Evolutionary conservation across 2,329 filamentous ascomycete genomes (phyloP).

Genomic region (Ustulina deusta): DNA sequence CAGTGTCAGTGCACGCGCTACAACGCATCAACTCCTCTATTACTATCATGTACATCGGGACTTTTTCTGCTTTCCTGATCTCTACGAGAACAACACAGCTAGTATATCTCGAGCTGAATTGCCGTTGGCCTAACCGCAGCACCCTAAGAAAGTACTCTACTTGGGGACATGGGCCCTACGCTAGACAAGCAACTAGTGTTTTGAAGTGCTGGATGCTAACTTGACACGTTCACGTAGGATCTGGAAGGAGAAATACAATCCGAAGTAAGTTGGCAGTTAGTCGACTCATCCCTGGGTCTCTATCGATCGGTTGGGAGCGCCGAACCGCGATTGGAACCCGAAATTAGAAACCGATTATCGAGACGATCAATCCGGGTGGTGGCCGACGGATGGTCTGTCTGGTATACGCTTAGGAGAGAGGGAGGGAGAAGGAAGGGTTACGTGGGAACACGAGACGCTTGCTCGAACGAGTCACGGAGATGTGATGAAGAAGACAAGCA

Average conservation of each 20-base stretch:
- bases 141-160: constrained; percentile 30
- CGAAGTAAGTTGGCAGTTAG: constrained; percentile 54
- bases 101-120: constrained; percentile 27
- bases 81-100: constrained; percentile 17
- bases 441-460: constrained; percentile 16
- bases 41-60: constrained; percentile 18
- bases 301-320: constrained; percentile 15
- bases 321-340: constrained; percentile 1
- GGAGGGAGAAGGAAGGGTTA: neutral
- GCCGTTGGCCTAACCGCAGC: constrained; percentile 20
- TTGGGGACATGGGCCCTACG: constrained; percentile 25
- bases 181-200: constrained; percentile 33
- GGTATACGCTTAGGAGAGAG: neutral
- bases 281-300: constrained; percentile 20
- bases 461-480: neutral
- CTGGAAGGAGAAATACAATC: constrained; percentile 95
- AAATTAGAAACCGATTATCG: neutral
- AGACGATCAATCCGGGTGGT: constrained; percentile 9
- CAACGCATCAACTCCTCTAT: constrained; percentile 34
- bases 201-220: constrained; percentile 41
- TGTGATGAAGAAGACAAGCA: constrained; percentile 3
- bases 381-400: neutral
- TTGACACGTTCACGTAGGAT: constrained; percentile 72
- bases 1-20: constrained; percentile 32
- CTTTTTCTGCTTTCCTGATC: constrained; percentile 24